Conservation (phyloP, 2,329 filamentous ascomycete genomes). For the Xylariales sp. region DNA sequence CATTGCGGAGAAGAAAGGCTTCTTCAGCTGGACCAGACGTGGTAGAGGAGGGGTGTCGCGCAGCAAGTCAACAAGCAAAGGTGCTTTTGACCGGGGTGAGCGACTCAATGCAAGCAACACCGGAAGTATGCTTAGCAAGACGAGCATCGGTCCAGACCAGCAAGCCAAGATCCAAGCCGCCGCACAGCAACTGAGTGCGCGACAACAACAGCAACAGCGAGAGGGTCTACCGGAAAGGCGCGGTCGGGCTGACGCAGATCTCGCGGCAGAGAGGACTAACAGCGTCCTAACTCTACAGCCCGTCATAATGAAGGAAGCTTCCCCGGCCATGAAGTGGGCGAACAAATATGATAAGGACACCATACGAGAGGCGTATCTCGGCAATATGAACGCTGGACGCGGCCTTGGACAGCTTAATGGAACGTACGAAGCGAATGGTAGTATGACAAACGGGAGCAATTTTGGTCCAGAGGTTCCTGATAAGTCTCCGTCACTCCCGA, state of each 20-base stretch:
- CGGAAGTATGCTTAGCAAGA: conserved; percentile 71
- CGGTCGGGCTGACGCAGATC: conserved; percentile 66
- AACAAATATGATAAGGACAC: conserved; percentile 92
- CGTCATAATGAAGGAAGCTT: conserved; percentile 85
- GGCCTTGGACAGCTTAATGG: conserved; percentile 64
- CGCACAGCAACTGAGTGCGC: conserved; percentile 82
- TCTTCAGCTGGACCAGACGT: conserved; percentile 86
- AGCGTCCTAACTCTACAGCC: conserved; percentile 91
- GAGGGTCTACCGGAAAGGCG: conserved; percentile 60
- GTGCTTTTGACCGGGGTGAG: conserved; percentile 60
- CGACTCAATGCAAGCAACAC: conserved; percentile 55
- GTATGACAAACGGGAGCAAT: conserved; percentile 49
- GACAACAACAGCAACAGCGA: conserved; percentile 65
- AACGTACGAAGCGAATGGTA: conserved; percentile 56
- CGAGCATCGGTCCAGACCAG: conserved; percentile 88
- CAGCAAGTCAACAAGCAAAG: conserved; percentile 76
- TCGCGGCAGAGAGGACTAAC: conserved; percentile 79
- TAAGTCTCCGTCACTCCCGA: conserved; percentile 52
- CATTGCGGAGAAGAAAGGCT: conserved; percentile 94
- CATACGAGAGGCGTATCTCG: conserved; percentile 86
- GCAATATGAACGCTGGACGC: conserved; percentile 77
- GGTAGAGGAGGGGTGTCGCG: conserved; percentile 70
- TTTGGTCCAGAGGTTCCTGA: conserved; percentile 55
- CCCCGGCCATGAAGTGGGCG: conserved; percentile 96
- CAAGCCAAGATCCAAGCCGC: conserved; percentile 94